phyloP scores from a whole-genome alignment of 2,329 filamentous ascomycete species.

The Epichloe typhina region DNA sequence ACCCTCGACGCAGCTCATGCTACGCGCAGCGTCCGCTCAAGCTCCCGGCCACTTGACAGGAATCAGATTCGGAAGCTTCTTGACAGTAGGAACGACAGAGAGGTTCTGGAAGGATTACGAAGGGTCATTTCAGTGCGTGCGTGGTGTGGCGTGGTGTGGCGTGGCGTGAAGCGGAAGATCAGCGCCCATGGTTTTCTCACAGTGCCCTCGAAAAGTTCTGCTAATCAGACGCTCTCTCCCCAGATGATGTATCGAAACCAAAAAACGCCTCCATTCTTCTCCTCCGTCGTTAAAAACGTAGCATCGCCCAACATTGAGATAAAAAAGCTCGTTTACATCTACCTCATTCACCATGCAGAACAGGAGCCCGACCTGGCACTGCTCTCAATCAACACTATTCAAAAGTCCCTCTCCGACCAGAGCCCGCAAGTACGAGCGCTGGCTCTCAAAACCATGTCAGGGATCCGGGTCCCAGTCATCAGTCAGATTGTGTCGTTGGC shows the following conservation, averaged over 20 bases:
- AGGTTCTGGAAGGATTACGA: conserved; percentile 82
- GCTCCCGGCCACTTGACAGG: conserved; percentile 56
- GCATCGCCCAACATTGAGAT: conserved; percentile 88
- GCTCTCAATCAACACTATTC: conserved; percentile 95
- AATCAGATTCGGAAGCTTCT: conserved; percentile 86
- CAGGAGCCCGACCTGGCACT: conserved; percentile 90
- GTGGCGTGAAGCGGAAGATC: no score
- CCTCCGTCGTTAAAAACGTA: conserved; percentile 95
- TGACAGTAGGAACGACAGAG: conserved; percentile 84
- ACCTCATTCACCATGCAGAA: conserved; percentile 92
- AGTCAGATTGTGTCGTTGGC: conserved; percentile 93
- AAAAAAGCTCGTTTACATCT: conserved; percentile 98
- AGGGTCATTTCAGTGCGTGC: conserved; percentile 68
- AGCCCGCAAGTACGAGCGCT: conserved; percentile 86
- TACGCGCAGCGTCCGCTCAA: conserved; percentile 52
- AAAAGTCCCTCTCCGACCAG: conserved; percentile 87
- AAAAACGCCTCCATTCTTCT: conserved; percentile 81
- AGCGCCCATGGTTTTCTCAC: no score
- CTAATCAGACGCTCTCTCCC: neutral
- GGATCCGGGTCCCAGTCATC: conserved; percentile 93
- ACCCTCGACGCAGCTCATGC: conserved; percentile 94
- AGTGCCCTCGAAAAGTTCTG: neutral
- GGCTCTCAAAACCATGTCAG: conserved; percentile 91
- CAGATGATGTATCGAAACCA: conserved; percentile 94
- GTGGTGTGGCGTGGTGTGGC: neutral